These are phyloP conservation scores for Trapa bicornis DNA, from an alignment of 345 rosid species.

Conservation along the genomic window DNA sequence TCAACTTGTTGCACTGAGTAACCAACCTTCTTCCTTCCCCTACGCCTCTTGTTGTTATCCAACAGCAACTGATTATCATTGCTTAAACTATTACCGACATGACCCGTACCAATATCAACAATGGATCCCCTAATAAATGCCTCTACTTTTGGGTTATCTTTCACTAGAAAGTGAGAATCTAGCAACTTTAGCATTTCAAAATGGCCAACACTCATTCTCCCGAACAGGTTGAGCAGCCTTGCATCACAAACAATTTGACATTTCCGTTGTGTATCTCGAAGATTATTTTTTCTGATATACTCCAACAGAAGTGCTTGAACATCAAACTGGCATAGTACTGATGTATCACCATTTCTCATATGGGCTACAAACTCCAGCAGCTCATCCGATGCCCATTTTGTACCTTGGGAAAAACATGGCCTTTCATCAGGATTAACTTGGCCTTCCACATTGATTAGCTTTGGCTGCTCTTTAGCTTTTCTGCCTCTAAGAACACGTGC, in stretches of 20 bases:
- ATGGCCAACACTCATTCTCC: conserved; percentile 53
- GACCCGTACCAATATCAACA: conserved; percentile 23
- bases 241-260: conserved; percentile 62
- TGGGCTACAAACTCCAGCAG: conserved; percentile 70
- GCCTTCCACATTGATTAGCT: conserved; percentile 8
- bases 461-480: conserved; percentile 27
- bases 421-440: conserved; percentile 3
- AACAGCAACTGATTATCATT: conserved; percentile 17
- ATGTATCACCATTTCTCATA: conserved; percentile 62
- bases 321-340: conserved; percentile 45
- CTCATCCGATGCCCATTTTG: conserved; percentile 75
- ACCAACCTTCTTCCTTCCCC: conserved; percentile 35
- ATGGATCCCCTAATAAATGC: conserved; percentile 20
- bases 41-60: conserved; percentile 39
- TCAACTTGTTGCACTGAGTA: conserved; percentile 27
- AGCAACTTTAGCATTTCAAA: conserved; percentile 90
- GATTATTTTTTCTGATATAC: conserved; percentile 49
- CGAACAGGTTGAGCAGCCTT: conserved; percentile 60
- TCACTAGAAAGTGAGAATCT: conserved; percentile 53
- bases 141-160: conserved; percentile 28
- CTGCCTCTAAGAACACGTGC: conserved; percentile 39
- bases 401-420: conserved; percentile 9
- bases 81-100: conserved; percentile 19
- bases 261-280: conserved; percentile 55
- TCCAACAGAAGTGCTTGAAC: conserved; percentile 70